Conservation (phyloP, 1,139 yeast genomes). For the Geotrichum siamense region DNA sequence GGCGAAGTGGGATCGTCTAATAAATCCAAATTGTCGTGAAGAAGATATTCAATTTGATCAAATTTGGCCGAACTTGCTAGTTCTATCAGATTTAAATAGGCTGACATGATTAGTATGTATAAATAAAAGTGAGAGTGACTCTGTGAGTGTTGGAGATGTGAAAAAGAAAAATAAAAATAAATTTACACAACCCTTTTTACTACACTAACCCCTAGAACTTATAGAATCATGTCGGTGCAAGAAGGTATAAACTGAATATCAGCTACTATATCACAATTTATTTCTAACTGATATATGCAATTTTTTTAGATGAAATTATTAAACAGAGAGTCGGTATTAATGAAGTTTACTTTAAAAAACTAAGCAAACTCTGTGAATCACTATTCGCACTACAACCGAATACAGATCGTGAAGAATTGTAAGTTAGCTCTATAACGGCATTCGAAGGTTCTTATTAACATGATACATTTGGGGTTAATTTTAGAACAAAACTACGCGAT, state of each 20-base stretch:
- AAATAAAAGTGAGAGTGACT: no score
- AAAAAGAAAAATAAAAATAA: no score
- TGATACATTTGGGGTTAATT: no score
- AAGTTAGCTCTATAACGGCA: neutral
- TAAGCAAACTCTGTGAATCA: conserved; percentile 20
- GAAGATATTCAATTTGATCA: conserved; percentile 2
- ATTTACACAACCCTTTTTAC: no score
- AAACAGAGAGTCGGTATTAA: conserved; percentile 26
- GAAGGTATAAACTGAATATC: no score
- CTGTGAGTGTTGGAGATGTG: no score
- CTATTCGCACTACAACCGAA: conserved; percentile 5
- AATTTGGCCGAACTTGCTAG: conserved; percentile 9
- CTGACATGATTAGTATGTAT: conserved; percentile 4
- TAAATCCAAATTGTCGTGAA: conserved; percentile 1
- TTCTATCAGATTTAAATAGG: conserved; percentile 1
- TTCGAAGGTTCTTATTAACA: neutral
- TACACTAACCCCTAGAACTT: no score
- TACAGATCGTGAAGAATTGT: conserved; percentile 12
- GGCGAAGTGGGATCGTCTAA: conserved; percentile 12
- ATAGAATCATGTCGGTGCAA: no score
- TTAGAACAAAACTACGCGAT: neutral
- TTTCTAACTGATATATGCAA: no score
- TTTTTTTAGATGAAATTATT: conserved; percentile 20
- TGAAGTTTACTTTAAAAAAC: conserved; percentile 25
- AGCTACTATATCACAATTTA: no score